Evolutionary conservation across 805 yeast species (phyloP).

Genomic region (Candida silvatica): DNA sequence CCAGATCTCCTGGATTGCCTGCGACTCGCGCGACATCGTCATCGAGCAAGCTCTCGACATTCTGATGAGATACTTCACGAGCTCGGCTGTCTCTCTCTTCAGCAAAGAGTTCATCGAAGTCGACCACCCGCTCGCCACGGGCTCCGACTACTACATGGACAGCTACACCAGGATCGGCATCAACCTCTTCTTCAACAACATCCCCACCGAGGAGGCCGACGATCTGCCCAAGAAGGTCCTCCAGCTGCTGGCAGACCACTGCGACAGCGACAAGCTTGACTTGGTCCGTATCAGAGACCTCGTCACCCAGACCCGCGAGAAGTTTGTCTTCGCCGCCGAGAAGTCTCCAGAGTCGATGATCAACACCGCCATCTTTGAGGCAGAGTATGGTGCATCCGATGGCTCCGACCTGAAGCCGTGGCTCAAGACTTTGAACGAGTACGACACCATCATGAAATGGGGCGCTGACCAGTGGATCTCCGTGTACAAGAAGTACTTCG

Average conservation of each 20-base stretch:
- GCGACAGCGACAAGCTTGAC: conserved; percentile 45
- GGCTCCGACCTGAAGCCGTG: conserved; percentile 51
- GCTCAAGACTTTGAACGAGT: conserved; percentile 50
- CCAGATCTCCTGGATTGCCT: conserved; percentile 75
- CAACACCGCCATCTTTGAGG: conserved; percentile 65
- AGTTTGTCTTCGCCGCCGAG: conserved; percentile 53
- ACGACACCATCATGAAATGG: conserved; percentile 55
- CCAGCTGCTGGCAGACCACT: conserved; percentile 44
- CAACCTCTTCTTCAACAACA: conserved; percentile 54
- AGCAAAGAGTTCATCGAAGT: conserved; percentile 68
- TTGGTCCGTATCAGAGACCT: conserved; percentile 57
- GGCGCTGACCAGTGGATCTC: conserved; percentile 56
- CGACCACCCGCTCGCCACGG: conserved; percentile 73
- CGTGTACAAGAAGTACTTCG: conserved; percentile 42
- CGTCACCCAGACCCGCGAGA: conserved; percentile 54
- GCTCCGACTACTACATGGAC: conserved; percentile 61
- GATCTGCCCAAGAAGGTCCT: conserved; percentile 46
- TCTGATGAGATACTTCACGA: conserved; percentile 66
- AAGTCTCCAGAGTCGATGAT: conserved; percentile 54
- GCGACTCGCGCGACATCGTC: conserved; percentile 42
- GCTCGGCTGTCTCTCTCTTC: conserved; percentile 68
- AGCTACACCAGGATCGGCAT: conserved; percentile 61
- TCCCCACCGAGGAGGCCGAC: conserved; percentile 57
- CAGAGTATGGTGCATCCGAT: conserved; percentile 64
- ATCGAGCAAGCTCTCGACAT: conserved; percentile 63